phyloP scores from a whole-genome alignment of 495 filamentous ascomycete genomes.

The Penicillium coffeae region DNA sequence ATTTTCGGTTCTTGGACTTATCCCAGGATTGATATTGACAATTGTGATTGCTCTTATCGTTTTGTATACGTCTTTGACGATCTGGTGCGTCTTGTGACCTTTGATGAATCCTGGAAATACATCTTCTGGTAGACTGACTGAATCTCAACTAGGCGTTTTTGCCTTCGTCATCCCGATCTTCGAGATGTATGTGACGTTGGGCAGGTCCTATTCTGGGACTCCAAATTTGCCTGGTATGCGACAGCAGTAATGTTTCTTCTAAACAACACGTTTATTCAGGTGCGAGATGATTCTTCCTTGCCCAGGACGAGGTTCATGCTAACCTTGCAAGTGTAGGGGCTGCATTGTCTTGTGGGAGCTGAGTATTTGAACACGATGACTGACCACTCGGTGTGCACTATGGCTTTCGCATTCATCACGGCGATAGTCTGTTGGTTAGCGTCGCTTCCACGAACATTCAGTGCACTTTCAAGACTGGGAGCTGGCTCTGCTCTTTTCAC shows the following conservation, averaged over 20 bases:
- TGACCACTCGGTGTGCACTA: conserved; percentile 60
- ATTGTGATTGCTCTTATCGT: conserved; percentile 69
- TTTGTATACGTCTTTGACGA: conserved; percentile 77
- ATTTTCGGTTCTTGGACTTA: conserved; percentile 78
- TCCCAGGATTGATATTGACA: conserved; percentile 80
- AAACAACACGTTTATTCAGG: conserved; percentile 89
- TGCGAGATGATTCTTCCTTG: no score
- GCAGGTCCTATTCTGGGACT: conserved; percentile 79
- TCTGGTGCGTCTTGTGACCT: conserved; percentile 54
- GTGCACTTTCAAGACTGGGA: conserved; percentile 66
- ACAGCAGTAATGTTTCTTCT: conserved; percentile 86
- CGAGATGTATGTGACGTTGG: conserved; percentile 89
- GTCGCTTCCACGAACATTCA: conserved; percentile 80
- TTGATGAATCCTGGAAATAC: background rate
- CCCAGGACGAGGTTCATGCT: no score
- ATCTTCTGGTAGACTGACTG: no score
- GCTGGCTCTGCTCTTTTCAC: conserved; percentile 76
- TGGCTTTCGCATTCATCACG: conserved; percentile 67
- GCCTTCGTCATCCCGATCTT: conserved; percentile 78
- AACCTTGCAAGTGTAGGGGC: no score
- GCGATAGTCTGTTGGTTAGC: conserved; percentile 67
- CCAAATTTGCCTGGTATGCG: conserved; percentile 73
- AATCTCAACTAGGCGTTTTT: conserved; percentile 63
- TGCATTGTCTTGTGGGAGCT: conserved; percentile 75
- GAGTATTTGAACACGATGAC: conserved; percentile 86